phyloP scores from a whole-genome alignment of 2,329 filamentous ascomycete species.

The Penicillium italicum region DNA sequence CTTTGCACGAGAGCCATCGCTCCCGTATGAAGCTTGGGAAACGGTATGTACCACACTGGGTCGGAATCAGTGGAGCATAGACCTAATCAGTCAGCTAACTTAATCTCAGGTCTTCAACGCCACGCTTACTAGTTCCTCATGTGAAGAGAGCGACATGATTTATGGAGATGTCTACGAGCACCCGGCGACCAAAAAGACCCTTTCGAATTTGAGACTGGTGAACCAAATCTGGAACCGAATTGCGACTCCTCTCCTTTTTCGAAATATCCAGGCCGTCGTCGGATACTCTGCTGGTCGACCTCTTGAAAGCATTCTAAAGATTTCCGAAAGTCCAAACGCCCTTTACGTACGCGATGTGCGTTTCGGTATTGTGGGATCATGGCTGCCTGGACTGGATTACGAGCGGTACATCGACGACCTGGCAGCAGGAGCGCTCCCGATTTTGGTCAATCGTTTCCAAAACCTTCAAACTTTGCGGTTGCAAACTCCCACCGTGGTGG shows the following conservation, averaged over 20 bases:
- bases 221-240: neutral
- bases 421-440: neutral
- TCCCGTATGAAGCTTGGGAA: neutral
- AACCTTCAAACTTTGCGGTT: neutral
- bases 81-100: neutral
- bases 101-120: neutral
- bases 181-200: neutral
- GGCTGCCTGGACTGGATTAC: neutral
- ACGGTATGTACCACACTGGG: neutral
- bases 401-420: neutral
- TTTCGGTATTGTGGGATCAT: neutral
- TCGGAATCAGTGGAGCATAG: neutral
- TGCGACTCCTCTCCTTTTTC: neutral
- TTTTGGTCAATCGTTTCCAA: neutral
- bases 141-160: neutral
- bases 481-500: neutral
- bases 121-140: neutral
- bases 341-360: neutral
- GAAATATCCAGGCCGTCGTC: neutral
- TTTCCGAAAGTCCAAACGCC: neutral
- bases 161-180: neutral
- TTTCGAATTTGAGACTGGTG: neutral
- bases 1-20: neutral
- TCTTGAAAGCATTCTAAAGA: neutral
- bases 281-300: neutral